These are phyloP conservation scores for Priceomyces haplophilus DNA, from an alignment of 805 yeast genomes.

Conservation along the genomic window DNA sequence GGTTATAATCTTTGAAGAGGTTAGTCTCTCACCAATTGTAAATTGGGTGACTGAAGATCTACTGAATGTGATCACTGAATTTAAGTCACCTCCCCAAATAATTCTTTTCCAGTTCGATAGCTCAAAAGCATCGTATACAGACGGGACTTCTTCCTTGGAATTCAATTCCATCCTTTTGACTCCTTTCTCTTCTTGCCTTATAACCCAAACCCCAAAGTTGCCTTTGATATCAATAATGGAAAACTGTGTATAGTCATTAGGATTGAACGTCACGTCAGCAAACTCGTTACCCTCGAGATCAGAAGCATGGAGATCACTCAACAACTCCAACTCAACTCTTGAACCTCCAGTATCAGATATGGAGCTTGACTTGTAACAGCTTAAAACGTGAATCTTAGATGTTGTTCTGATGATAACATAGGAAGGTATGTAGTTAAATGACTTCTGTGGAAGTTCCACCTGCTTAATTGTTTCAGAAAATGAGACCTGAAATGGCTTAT, in stretches of 20 bases:
- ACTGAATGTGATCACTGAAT: slow-evolving; percentile 31
- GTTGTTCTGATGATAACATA: slow-evolving; percentile 38
- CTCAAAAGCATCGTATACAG: slow-evolving; percentile 45
- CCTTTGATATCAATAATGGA: slow-evolving; percentile 53
- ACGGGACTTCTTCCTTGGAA: neutral
- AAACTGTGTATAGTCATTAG: slow-evolving; percentile 36
- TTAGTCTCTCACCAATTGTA: slow-evolving; percentile 16
- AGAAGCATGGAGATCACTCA: slow-evolving; percentile 18
- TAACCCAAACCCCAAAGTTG: slow-evolving; percentile 43
- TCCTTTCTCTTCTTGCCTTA: slow-evolving; percentile 8
- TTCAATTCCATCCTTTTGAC: slow-evolving; percentile 3
- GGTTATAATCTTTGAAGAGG: slow-evolving; percentile 34
- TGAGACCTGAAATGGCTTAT: slow-evolving; percentile 16
- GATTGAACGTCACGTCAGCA: slow-evolving; percentile 46
- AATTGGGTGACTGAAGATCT: slow-evolving; percentile 42
- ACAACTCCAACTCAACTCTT: slow-evolving; percentile 8
- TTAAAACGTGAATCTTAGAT: slow-evolving; percentile 29
- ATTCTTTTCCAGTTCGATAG: slow-evolving; percentile 55
- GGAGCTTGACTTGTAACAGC: slow-evolving; percentile 15
- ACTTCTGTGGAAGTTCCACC: slow-evolving; percentile 29
- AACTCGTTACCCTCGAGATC: slow-evolving; percentile 31
- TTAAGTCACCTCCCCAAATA: slow-evolving; percentile 38
- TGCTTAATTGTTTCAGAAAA: slow-evolving; percentile 40
- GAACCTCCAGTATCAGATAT: slow-evolving; percentile 1
- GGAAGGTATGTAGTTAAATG: slow-evolving; percentile 20